Conservation (phyloP, 208 protist genomes). For the Endotrypanum monterogeii region DNA sequence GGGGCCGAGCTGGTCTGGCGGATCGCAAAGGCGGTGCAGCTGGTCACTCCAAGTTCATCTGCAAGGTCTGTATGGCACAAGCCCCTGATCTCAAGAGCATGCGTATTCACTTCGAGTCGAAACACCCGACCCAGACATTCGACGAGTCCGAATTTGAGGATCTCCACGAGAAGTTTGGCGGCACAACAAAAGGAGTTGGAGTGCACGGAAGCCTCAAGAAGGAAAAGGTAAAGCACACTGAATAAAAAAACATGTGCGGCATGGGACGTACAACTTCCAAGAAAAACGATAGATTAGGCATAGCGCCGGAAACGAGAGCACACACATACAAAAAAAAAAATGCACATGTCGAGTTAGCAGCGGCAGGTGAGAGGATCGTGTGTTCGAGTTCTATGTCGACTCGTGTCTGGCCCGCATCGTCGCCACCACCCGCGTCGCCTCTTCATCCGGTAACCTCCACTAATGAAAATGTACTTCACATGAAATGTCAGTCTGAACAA, state of each 20-base stretch:
- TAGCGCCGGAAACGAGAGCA: no score
- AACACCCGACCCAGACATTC: conserved; percentile 55
- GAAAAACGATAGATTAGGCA: neutral
- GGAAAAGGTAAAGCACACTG: conserved; percentile 33
- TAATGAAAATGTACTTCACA: neutral
- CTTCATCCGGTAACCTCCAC: neutral
- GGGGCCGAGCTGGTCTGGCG: conserved; percentile 52
- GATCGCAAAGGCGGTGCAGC: conserved; percentile 67
- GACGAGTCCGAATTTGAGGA: conserved; percentile 62
- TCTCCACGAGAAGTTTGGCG: conserved; percentile 64
- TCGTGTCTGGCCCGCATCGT: neutral
- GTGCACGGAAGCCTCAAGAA: conserved; percentile 73
- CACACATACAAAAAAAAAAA: no score
- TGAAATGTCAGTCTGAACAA: neutral
- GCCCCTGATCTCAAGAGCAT: conserved; percentile 76
- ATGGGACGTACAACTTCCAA: no score
- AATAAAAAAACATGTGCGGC: conserved; percentile 1
- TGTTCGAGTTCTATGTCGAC: no score
- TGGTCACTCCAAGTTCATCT: conserved; percentile 59
- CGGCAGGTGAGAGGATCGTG: no score
- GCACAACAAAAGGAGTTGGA: conserved; percentile 70
- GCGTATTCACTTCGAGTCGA: conserved; percentile 63
- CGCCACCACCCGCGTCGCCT: neutral
- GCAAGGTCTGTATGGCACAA: conserved; percentile 63
- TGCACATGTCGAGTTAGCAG: no score